Conservation (phyloP, 2,329 filamentous ascomycete genomes). For the Truncatella angustata region DNA sequence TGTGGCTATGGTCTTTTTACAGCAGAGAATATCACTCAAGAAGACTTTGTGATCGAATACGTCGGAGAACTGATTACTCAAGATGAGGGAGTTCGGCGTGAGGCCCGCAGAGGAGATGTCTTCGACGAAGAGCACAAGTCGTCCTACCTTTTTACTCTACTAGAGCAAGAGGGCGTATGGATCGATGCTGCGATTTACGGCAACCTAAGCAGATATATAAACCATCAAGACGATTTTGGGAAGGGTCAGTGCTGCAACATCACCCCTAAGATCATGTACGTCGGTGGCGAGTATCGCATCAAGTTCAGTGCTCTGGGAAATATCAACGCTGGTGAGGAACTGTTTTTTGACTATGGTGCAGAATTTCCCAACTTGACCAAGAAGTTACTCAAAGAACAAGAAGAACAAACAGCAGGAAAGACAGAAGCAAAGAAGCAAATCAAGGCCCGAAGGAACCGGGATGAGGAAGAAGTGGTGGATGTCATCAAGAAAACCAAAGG, state of each 20-base stretch:
- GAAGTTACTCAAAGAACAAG: constrained; percentile 45
- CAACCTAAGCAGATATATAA: constrained; percentile 81
- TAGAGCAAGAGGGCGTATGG: constrained; percentile 61
- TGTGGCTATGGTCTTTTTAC: constrained; percentile 76
- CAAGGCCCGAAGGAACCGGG: constrained; percentile 15
- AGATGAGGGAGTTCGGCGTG: constrained; percentile 67
- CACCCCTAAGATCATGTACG: constrained; percentile 64
- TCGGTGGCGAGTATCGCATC: constrained; percentile 75
- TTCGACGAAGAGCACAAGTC: constrained; percentile 62
- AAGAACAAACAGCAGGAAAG: too few relatives aligned
- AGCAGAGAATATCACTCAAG: constrained; percentile 62
- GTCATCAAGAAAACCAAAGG: constrained; percentile 19
- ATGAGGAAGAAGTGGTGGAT: constrained; percentile 12
- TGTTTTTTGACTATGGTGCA: constrained; percentile 80
- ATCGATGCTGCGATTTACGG: constrained; percentile 76
- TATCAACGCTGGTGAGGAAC: constrained; percentile 70
- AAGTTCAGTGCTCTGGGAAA: constrained; percentile 67
- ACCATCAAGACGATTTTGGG: constrained; percentile 61
- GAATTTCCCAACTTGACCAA: constrained; percentile 62
- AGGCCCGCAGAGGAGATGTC: constrained; percentile 57
- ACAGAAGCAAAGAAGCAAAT: constrained; percentile 19
- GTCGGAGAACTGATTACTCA: constrained; percentile 73
- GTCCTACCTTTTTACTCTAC: constrained; percentile 62
- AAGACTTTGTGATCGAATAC: constrained; percentile 80
- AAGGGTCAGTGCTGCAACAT: constrained; percentile 58